Evolutionary conservation across 73 alveolate genomes (phyloP), one percentile per base, ranked within the genome.

Genomic region (Symbiodinium natans): DNA sequence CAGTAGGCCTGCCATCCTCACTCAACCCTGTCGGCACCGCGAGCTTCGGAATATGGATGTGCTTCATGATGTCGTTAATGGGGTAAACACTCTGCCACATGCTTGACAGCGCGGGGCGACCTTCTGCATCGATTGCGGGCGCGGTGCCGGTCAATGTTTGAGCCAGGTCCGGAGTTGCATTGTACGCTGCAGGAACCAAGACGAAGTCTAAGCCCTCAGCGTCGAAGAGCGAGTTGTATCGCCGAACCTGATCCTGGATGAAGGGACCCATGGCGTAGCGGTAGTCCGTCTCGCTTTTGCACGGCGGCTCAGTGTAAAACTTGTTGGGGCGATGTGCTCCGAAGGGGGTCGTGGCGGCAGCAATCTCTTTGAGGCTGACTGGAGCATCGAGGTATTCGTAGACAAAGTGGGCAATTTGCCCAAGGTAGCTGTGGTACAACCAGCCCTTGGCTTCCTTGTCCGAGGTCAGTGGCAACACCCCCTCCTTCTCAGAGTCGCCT

Each of bases 1-100:
- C 93, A 11, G 93, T 85, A 19, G 93, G 93, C 31, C 93, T 43
- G 80, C 93, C 93, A 46, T 85, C 93, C 40, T 23, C 33, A n/a
- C 48, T 42, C 8, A 85, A 38, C 21, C 93, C 93, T 6, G 93
- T 85, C 23, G 93, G 93, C 43, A 85, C 77, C 23, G 77, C 75
- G 29, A 85, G 74, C 80, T 85, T 85, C 19, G 93, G 82, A 41
- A 85, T 85, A 34, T 85, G 93, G 74, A 85, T 85, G 43, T 85
- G 19, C 77, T 85, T 85, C 48, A 85, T 2, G 0, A 43, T 48
- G 7, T 85, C 80, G 19, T 41, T 85, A n/a, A 41, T 85, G 29
- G 93, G 93, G 29, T 48, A 46, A 13, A 85, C 93, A 4, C 40
- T 31, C 39, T 41, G 36, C 92, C 92, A 82, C 56, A 82, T 82